These are phyloP conservation scores for Talaromyces nanjingensis DNA, from an alignment of 495 filamentous ascomycete genomes.

Conservation along the genomic window DNA sequence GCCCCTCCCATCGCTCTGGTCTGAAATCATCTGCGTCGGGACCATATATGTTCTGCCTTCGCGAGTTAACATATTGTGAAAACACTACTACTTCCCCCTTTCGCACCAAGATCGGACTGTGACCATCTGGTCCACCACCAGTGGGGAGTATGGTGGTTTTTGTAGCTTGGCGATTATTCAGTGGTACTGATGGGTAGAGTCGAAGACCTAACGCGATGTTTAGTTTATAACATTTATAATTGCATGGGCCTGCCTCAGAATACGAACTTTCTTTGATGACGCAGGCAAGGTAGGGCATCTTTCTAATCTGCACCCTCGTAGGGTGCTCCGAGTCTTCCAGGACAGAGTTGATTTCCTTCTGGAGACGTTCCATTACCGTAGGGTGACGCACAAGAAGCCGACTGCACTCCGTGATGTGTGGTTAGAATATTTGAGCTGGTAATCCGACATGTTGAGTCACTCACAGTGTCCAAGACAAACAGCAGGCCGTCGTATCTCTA, in stretches of 20 bases:
- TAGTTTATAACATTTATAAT: too few species aligned
- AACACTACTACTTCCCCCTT: conserved; percentile 31
- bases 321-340: conserved; percentile 9
- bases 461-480: conserved; percentile 31
- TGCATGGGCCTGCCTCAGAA: too few species aligned
- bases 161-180: too few species aligned
- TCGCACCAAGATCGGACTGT: too few species aligned
- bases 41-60: conserved; percentile 48
- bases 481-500: conserved; percentile 53
- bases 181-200: too few species aligned
- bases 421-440: conserved; percentile 7
- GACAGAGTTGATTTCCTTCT: too few species aligned
- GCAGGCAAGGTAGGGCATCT: too few species aligned
- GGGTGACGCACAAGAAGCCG: conserved; percentile 23
- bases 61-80: conserved; percentile 17
- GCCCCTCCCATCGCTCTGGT: conserved; percentile 58
- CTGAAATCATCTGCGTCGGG: conserved; percentile 46
- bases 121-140: too few species aligned
- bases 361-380: conserved; percentile 15
- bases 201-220: too few species aligned
- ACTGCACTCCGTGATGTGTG: conserved; percentile 12
- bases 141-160: too few species aligned
- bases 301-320: too few species aligned
- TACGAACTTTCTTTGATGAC: too few species aligned
- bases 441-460: not conserved